These are phyloP conservation scores for Cladosporium phlei DNA, from an alignment of 2,329 filamentous ascomycete genomes.

Conservation along the genomic window DNA sequence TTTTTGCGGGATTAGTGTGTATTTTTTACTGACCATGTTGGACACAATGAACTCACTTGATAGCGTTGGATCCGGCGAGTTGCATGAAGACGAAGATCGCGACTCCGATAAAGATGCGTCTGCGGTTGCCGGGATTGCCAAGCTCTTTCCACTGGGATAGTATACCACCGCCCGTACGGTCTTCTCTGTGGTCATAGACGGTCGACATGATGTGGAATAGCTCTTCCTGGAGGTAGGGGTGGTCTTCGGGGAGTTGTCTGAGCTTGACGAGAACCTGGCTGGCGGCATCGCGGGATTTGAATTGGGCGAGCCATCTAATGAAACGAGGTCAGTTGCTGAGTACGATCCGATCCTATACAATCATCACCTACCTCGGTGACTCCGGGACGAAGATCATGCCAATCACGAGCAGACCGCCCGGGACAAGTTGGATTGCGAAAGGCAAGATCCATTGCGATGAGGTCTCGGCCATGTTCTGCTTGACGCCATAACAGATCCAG, in stretches of 20 bases:
- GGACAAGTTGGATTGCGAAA: conserved; percentile 28
- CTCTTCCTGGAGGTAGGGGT: conserved; percentile 25
- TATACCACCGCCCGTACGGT: not conserved
- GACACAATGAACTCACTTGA: not conserved
- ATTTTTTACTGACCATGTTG: not conserved
- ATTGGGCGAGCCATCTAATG: conserved; percentile 24
- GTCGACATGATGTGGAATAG: conserved; percentile 26
- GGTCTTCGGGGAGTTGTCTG: conserved; percentile 13
- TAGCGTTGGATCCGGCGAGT: conserved; percentile 11
- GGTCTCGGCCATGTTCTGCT: conserved; percentile 18
- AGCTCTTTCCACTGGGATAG: conserved; percentile 4
- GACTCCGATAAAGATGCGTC: conserved; percentile 12
- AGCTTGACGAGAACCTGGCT: conserved; percentile 10
- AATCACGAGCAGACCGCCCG: conserved; percentile 25
- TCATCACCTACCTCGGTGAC: conserved; percentile 19
- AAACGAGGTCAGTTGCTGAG: not conserved
- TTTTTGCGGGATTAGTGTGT: too few species aligned
- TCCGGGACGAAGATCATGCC: conserved; percentile 27
- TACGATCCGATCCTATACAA: not conserved
- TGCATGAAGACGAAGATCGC: conserved; percentile 20
- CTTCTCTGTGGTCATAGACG: conserved; percentile 10
- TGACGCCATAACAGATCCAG: conserved; percentile 33
- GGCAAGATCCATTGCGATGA: conserved; percentile 22
- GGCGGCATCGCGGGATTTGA: conserved; percentile 13
- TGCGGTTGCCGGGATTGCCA: conserved; percentile 4